Conservation (phyloP, 2,329 filamentous ascomycete genomes). For the Aspergillus novoparasiticus region DNA sequence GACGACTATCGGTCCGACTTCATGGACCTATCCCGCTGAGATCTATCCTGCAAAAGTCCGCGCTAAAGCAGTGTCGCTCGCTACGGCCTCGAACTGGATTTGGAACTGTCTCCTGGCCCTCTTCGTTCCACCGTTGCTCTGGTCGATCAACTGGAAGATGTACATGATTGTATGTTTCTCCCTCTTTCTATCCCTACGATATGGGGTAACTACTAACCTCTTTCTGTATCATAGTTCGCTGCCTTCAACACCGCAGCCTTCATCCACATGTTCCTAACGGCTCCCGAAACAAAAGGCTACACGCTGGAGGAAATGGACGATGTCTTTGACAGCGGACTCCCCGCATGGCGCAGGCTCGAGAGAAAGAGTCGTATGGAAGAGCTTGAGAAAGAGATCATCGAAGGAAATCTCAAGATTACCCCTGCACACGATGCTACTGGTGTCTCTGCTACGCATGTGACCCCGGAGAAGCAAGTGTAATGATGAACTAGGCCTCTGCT, state of each 20-base stretch:
- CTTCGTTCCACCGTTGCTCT: conserved; percentile 21
- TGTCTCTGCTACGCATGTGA: background rate
- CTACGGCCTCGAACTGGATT: conserved; percentile 22
- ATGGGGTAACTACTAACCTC: background rate
- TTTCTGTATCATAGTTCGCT: conserved; percentile 13
- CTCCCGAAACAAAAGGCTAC: conserved; percentile 22
- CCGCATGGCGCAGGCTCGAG: conserved; percentile 20
- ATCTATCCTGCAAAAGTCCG: conserved; percentile 24
- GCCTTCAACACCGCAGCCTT: conserved; percentile 22
- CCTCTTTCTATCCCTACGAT: too few species aligned
- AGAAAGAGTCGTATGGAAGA: conserved; percentile 19
- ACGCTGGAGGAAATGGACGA: conserved; percentile 29
- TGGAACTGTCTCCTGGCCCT: conserved; percentile 24
- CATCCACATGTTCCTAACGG: conserved; percentile 23
- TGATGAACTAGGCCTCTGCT: background rate
- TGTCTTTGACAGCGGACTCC: conserved; percentile 32
- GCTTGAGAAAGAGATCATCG: conserved; percentile 17
- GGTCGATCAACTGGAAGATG: conserved; percentile 27
- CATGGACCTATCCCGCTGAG: conserved; percentile 23
- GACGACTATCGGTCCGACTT: conserved; percentile 27
- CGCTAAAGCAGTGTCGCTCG: conserved; percentile 23
- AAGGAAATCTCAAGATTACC: conserved; percentile 20
- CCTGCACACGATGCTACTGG: background rate
- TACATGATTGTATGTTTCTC: conserved; percentile 22
- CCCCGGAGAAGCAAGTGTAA: background rate